phyloP scores from a whole-genome alignment of 768 basidiomycete species.

The Pleurotus pulmonarius region DNA sequence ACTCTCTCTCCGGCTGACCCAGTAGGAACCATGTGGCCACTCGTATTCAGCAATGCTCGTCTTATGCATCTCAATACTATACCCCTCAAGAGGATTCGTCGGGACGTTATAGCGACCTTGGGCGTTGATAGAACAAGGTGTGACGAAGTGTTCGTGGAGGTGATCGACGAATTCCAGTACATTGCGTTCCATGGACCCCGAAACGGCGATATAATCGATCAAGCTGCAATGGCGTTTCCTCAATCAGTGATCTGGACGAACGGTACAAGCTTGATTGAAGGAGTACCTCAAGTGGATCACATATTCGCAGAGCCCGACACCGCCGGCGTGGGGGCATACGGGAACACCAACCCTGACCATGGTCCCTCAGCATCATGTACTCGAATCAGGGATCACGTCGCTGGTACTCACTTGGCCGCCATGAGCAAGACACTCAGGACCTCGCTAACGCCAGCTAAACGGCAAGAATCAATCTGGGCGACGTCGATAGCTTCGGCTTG shows the following conservation, averaged over 20 bases:
- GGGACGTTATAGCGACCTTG: conserved; percentile 89
- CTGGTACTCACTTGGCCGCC: conserved; percentile 68
- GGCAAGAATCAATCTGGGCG: conserved; percentile 92
- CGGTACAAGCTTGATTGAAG: too few relatives aligned
- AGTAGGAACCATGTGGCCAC: conserved; percentile 85
- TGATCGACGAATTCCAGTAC: conserved; percentile 91
- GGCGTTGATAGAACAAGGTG: conserved; percentile 83
- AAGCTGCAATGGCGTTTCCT: conserved; percentile 38
- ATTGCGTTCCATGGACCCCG: conserved; percentile 90
- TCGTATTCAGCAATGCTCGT: conserved; percentile 78
- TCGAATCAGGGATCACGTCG: too few relatives aligned
- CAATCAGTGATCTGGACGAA: too few relatives aligned
- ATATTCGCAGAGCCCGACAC: conserved; percentile 91
- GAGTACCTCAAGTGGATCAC: conserved; percentile 74
- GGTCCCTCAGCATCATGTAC: background rate
- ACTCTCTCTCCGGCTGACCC: conserved; percentile 38
- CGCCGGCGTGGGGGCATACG: conserved; percentile 93
- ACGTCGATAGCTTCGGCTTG: conserved; percentile 91
- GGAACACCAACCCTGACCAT: conserved; percentile 67
- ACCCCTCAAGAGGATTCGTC: conserved; percentile 68
- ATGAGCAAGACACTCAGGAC: conserved; percentile 87
- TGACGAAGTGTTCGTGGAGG: conserved; percentile 90
- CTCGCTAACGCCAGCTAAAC: conserved; percentile 91
- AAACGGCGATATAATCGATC: conserved; percentile 92
- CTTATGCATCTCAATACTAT: conserved; percentile 88